phyloP scores from a whole-genome alignment of 257 asterid species.

The Solanum pimpinellifolium region DNA sequence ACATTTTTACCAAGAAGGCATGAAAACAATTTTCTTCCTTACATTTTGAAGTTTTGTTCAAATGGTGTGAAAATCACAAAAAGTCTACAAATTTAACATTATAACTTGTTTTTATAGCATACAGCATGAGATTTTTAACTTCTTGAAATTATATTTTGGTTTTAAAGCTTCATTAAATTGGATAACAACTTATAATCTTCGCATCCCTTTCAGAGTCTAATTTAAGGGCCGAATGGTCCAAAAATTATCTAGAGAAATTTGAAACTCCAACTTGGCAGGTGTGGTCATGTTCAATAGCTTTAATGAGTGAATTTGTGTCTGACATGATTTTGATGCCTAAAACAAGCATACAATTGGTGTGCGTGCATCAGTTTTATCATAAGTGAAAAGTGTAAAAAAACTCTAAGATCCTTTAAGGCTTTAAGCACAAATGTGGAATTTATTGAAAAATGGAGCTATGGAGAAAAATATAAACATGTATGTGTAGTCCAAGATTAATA shows the following conservation, averaged over 20 bases:
- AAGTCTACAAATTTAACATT: background rate
- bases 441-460: background rate
- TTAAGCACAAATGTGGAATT: background rate
- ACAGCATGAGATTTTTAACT: background rate
- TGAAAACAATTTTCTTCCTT: background rate
- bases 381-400: background rate
- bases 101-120: background rate
- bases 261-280: background rate
- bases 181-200: background rate
- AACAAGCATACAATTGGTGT: background rate
- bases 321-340: background rate
- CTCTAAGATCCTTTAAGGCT: background rate
- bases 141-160: background rate
- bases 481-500: background rate
- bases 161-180: background rate
- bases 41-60: background rate
- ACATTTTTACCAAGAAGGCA: background rate
- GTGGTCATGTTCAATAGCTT: background rate
- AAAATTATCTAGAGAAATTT: background rate
- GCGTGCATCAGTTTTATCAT: background rate
- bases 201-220: background rate
- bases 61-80: background rate
- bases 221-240: background rate
- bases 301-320: background rate
- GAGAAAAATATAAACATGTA: background rate